Base-by-base conservation (phyloP, 169 alveolate genomes). In the Neospora caninum region DNA sequence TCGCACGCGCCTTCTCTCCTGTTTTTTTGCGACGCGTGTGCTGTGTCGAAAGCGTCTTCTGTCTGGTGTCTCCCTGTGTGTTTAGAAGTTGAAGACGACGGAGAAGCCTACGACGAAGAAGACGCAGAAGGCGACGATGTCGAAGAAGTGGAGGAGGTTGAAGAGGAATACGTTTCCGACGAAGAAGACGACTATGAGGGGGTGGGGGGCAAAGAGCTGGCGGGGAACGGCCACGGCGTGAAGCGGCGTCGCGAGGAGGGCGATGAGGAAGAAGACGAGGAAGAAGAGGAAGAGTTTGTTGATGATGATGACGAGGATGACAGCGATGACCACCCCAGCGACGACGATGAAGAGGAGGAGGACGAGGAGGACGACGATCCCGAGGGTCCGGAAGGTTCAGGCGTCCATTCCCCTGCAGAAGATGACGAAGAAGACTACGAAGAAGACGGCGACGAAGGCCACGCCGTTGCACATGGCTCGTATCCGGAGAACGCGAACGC, bases 201-300 rank as follows among this genome's bases (percentile, higher is more conserved):
- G 39, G 49, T 13, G 49, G 43, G 42, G 43, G 84, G 43, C 42
- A 13, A 73, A 27, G n/a, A 73, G 49, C 39, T 20, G 84, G 43
- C 20, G 16, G 84, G 43, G 45, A 36, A 73, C 39, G 84, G 27
- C 31, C 45, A 73, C 27, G 84, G 43, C 43, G 84, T 34, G 25
- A 36, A 73, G 84, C 45, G 43, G 84, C 45, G 43, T 13, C 45
- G 43, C 45, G 84, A 73, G 49, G 84, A 73, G 49, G 84, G n/a
- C 2, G 84, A 73, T 41, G 84, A 73, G 16, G 84, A 73, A n/a
- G 84, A 73, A n/a, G 84, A 73, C 25, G 84, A 73, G n/a, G 84
- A 31, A 20, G 38, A 31, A 22, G 84, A 31, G 43, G 84, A 34
- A 25, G 80, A n/a, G 41, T 25, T 29, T 20, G 80, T n/a, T n/a